These are phyloP conservation scores for Mercurialis annua DNA, from an alignment of 345 rosid genomes.

Conservation along the genomic window DNA sequence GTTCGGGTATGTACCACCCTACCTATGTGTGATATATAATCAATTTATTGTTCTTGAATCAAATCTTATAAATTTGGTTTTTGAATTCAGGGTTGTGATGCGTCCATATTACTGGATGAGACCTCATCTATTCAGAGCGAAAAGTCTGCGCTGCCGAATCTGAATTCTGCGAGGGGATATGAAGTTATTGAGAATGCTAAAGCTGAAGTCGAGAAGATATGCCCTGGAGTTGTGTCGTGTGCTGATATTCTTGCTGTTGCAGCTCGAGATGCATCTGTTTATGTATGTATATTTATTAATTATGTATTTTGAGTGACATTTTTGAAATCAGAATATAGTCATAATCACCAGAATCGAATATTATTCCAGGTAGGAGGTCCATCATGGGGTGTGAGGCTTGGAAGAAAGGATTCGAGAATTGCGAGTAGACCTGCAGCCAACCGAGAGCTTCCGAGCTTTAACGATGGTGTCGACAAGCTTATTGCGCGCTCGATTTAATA, in stretches of 20 bases:
- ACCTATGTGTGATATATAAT: no score
- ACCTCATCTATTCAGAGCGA: no score
- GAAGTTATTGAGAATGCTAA: neutral
- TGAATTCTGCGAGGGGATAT: neutral
- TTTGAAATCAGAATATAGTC: no score
- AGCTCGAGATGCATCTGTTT: neutral
- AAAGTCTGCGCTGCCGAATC: no score
- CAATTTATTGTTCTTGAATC: no score
- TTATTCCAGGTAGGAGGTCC: no score
- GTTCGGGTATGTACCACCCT: neutral
- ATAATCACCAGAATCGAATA: no score
- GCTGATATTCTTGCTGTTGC: neutral
- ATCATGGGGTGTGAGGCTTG: no score
- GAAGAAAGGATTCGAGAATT: neutral
- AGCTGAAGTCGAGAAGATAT: neutral
- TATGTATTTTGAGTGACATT: no score
- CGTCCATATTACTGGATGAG: no score
- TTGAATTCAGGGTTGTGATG: conserved; percentile 19
- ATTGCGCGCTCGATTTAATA: neutral
- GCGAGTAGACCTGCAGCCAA: neutral
- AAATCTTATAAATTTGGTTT: neutral
- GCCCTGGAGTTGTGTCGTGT: neutral
- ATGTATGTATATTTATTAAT: neutral
- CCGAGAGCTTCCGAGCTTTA: neutral
- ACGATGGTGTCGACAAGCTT: neutral